These are phyloP conservation scores for Moelleriella libera DNA, from an alignment of 2,329 filamentous ascomycete genomes.

Conservation along the genomic window DNA sequence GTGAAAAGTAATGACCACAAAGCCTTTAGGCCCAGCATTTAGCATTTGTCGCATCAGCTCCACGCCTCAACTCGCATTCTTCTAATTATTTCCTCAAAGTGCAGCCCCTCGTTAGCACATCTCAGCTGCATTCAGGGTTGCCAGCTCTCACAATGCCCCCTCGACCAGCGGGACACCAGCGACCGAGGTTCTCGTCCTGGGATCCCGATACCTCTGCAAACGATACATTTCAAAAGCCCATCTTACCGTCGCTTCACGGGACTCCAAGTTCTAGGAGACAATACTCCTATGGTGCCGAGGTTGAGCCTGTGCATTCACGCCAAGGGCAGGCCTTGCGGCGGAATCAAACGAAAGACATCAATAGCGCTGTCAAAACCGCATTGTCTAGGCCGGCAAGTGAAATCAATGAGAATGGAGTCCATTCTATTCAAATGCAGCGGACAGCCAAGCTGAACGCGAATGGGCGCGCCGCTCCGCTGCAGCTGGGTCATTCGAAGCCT, in stretches of 20 bases:
- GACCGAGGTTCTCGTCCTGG: constrained; percentile 2
- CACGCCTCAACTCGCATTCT: background rate
- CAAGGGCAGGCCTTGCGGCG: constrained; percentile 5
- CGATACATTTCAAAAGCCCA: constrained; percentile 10
- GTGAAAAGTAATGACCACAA: background rate
- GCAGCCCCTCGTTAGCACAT: background rate
- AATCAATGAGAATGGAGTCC: constrained; percentile 5
- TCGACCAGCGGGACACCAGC: constrained; percentile 4
- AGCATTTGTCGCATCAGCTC: background rate
- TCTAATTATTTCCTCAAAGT: background rate
- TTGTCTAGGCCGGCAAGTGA: constrained; percentile 7
- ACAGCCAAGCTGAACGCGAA: no score
- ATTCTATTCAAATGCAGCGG: background rate
- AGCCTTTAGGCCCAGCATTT: background rate
- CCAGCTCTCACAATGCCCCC: constrained; percentile 6
- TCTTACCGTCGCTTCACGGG: constrained; percentile 12
- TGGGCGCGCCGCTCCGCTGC: constrained; percentile 2
- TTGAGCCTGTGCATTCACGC: constrained; percentile 15
- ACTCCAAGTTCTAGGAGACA: constrained; percentile 21
- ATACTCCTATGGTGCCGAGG: constrained; percentile 23
- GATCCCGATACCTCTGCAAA: constrained; percentile 4
- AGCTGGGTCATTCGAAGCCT: background rate
- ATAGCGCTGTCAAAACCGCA: constrained; percentile 15
- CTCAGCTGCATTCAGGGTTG: background rate
- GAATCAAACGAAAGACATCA: constrained; percentile 11